Conservation (phyloP, 179 eudicot species). For the Beta lomatogona region DNA sequence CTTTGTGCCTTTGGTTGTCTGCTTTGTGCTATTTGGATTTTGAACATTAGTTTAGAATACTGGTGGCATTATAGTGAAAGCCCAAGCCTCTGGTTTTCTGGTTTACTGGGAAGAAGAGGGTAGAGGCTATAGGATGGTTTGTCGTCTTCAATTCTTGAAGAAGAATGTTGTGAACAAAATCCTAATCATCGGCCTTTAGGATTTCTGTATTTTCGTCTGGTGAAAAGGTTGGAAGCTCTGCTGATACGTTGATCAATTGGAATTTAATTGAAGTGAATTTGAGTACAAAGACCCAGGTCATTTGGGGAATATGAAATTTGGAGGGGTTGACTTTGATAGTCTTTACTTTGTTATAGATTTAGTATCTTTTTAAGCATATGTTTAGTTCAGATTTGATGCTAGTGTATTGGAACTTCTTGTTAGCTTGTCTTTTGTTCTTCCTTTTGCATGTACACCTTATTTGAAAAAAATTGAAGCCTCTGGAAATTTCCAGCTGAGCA, state of each 20-base stretch:
- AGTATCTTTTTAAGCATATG: no score
- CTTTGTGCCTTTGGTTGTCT: neutral
- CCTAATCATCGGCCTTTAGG: neutral
- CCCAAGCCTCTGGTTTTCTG: neutral
- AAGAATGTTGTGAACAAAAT: neutral
- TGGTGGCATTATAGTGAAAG: neutral
- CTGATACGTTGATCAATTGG: no score
- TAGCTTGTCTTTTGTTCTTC: no score
- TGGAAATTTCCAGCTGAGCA: no score
- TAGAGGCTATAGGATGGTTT: neutral
- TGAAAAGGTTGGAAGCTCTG: neutral
- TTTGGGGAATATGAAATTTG: no score
- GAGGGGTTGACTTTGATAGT: no score
- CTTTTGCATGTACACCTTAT: no score
- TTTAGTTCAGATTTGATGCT: neutral
- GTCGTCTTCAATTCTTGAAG: neutral
- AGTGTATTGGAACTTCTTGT: neutral
- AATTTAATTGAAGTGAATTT: no score
- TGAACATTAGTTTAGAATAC: neutral
- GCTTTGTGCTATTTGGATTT: neutral
- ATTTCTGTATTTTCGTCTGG: neutral
- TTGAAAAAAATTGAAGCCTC: no score
- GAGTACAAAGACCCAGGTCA: no score
- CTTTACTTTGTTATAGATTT: no score
- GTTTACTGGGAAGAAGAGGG: no score